Evolutionary conservation across 257 asterid species (phyloP).

Genomic region (Ballota nigra): DNA sequence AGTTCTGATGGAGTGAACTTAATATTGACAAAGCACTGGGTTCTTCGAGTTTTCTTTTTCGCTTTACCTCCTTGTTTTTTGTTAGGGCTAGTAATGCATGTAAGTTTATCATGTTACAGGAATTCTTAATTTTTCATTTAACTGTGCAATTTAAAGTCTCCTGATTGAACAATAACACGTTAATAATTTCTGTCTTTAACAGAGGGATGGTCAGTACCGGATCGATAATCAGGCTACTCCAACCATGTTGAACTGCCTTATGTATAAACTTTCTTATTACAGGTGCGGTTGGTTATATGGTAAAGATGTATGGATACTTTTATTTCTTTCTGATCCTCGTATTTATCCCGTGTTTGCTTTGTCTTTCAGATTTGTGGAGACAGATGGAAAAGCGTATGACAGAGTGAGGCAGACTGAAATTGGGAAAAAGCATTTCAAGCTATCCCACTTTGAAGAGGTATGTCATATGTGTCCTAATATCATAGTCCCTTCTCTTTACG

Average conservation of each 20-base stretch:
- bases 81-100: too few relatives aligned
- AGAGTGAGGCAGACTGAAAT: constrained; percentile 96
- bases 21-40: too few relatives aligned
- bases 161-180: neutral
- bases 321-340: constrained; percentile 1
- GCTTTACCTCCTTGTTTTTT: too few relatives aligned
- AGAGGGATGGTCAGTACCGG: constrained; percentile 99
- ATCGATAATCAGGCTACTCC: constrained; percentile 95
- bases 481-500: neutral
- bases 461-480: neutral
- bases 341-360: constrained; percentile 16
- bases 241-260: constrained; percentile 93
- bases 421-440: constrained; percentile 92
- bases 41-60: too few relatives aligned
- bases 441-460: constrained; percentile 96
- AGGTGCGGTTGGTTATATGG: constrained; percentile 44
- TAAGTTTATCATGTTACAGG: too few relatives aligned
- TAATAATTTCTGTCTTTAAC: constrained; percentile 19
- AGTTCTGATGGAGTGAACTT: neutral
- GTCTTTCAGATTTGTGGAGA: constrained; percentile 79
- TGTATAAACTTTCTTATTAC: constrained; percentile 98
- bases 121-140: neutral
- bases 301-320: neutral
- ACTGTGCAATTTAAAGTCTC: neutral
- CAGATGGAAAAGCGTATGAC: constrained; percentile 93